These are phyloP conservation scores for Cadophora gregata DNA, from an alignment of 2,329 filamentous ascomycete species.

Conservation along the genomic window DNA sequence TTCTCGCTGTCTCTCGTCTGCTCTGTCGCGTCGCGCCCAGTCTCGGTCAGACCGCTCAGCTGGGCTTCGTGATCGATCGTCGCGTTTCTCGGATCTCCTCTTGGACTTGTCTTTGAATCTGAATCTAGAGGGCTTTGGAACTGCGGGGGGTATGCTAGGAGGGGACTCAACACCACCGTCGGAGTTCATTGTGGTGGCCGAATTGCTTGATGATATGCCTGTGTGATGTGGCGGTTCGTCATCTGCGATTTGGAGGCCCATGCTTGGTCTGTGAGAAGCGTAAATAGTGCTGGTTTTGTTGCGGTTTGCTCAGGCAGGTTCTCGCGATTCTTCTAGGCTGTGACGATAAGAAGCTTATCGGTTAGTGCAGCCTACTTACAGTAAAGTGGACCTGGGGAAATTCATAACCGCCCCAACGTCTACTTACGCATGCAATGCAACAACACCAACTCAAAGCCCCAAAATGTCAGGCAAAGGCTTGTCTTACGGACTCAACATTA, in stretches of 20 bases:
- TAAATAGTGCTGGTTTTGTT: background rate
- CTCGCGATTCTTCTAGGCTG: background rate
- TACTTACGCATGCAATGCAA: background rate
- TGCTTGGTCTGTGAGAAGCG: background rate
- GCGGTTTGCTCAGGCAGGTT: background rate
- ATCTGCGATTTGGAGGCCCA: background rate
- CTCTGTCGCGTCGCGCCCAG: constrained; percentile 18
- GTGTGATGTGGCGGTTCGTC: background rate
- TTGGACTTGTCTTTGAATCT: constrained; percentile 43
- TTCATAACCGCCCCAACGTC: background rate
- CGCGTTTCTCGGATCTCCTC: constrained; percentile 29
- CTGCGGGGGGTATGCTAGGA: constrained; percentile 18
- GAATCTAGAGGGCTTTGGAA: constrained; percentile 35
- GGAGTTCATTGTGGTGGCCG: constrained; percentile 29
- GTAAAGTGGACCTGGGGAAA: constrained; percentile 13
- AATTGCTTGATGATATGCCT: background rate
- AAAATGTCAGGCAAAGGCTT: constrained; percentile 48
- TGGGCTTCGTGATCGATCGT: constrained; percentile 19
- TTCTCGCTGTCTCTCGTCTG: constrained; percentile 20
- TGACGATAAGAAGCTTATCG: constrained; percentile 20
- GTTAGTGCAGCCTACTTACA: background rate
- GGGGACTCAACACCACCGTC: constrained; percentile 18
- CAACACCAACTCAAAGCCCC: background rate
- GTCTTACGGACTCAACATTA: constrained; percentile 64
- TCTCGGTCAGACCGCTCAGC: background rate